Conservation (phyloP, 371 early-diverging fungal species). For the Lichtheimia ramosa region DNA sequence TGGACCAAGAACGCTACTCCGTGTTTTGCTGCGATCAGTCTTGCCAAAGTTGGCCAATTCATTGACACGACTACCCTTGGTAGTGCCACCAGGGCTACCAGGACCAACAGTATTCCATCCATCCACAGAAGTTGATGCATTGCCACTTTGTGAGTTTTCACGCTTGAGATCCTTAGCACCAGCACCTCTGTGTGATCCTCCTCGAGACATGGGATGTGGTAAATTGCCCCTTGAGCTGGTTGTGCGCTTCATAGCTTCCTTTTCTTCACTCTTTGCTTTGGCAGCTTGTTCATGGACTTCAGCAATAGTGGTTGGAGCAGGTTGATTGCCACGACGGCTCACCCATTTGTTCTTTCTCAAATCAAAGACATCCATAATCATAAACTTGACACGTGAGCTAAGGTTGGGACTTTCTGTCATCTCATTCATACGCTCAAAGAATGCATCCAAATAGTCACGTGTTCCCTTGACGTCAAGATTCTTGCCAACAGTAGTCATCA, state of each 20-base stretch:
- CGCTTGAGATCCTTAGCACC: slow-evolving; percentile 39
- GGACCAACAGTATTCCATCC: slow-evolving; percentile 74
- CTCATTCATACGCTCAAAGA: slow-evolving; percentile 77
- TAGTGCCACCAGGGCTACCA: slow-evolving; percentile 41
- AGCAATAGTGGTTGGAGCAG: slow-evolving; percentile 87
- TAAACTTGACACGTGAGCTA: slow-evolving; percentile 87
- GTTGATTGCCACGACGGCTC: slow-evolving; percentile 52
- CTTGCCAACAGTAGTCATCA: slow-evolving; percentile 86
- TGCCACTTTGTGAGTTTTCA: slow-evolving; percentile 51
- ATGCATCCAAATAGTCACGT: slow-evolving; percentile 70
- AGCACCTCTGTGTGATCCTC: slow-evolving; percentile 53
- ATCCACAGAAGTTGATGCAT: slow-evolving; percentile 40
- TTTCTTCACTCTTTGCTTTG: slow-evolving; percentile 66
- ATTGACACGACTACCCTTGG: slow-evolving; percentile 51
- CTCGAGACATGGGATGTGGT: slow-evolving; percentile 58
- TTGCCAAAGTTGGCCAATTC: slow-evolving; percentile 84
- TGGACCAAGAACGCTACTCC: slow-evolving; percentile 57
- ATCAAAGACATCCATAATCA: slow-evolving; percentile 91
- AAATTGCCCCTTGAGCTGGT: slow-evolving; percentile 60
- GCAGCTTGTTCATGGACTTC: slow-evolving; percentile 82
- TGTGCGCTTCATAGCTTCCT: slow-evolving; percentile 67
- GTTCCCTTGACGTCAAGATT: slow-evolving; percentile 50
- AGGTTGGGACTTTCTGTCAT: slow-evolving; percentile 64
- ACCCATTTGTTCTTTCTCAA: slow-evolving; percentile 84
- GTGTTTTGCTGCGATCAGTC: slow-evolving; percentile 63